Base-by-base conservation (phyloP, 805 yeast species). In the Metschnikowia kofuensis region DNA sequence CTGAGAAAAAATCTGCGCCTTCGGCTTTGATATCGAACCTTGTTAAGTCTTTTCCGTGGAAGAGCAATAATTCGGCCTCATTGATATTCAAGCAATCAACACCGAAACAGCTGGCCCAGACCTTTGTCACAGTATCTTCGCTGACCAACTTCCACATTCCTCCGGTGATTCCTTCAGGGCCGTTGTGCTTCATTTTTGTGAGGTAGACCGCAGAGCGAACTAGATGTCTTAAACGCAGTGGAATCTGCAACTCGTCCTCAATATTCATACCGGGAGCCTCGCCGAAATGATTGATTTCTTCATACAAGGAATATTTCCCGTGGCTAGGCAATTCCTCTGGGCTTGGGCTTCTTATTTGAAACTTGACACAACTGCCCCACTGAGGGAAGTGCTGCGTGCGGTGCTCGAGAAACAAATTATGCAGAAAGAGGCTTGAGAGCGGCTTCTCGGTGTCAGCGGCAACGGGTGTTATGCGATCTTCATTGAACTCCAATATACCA, bases 201-300 rank as follows among this genome's bases (percentile, higher is more conserved):
- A 83, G 83, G 51, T 77, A 79, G 32, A 83, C 66, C 57, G 85
- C 80, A 9, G 87, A 76, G 53, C 84, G 74, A 38, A 85, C 69
- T 54, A 85, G 65, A 53, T 72, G 77, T 56, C 73, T 79, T 50
- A 81, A 70, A 51, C 85, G 68, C 6, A 63, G 63, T 2, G 89
- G 89, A 57, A 84, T 68, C 30, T 63, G 67, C 0, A 80, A 79
- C 34, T 55, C 67, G 16, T 61, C 48, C 8, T 65, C 44, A 1
- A 29, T 4, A 3, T n/a, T 13, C 12, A 34, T 39, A 10, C 32
- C 30, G 9, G n/a, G 5, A 10, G 31, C 42, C 8, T 32, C 50
- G 1, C 42, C 50, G 14, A 39, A n/a, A 27, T 48, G 50, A 15
- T 48, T 48, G 21, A 48, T 48, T 21, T 51, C 54, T n/a, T 51